These are phyloP conservation scores for Penicillium waksmanii DNA, from an alignment of 495 filamentous ascomycete species.

Conservation along the genomic window DNA sequence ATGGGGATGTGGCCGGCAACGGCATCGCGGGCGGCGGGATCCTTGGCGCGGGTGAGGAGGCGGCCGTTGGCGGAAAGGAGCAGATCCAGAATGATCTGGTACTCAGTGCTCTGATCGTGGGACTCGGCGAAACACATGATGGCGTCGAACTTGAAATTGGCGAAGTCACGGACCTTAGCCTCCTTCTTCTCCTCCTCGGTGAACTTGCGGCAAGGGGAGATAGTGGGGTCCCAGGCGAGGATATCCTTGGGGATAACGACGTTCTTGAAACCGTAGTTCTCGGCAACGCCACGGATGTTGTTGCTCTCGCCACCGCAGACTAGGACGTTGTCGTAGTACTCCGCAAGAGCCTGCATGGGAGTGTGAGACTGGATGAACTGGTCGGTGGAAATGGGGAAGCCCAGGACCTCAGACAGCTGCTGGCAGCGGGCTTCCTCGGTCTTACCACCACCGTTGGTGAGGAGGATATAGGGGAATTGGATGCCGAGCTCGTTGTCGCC, in stretches of 20 bases:
- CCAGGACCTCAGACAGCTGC: conserved; percentile 75
- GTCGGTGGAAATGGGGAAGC: conserved; percentile 72
- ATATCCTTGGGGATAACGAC: conserved; percentile 90
- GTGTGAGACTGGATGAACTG: conserved; percentile 96
- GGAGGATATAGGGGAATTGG: conserved; percentile 87
- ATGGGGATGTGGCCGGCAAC: conserved; percentile 70
- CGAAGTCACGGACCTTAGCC: conserved; percentile 69
- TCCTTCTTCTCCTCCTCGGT: conserved; percentile 66
- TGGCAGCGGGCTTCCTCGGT: conserved; percentile 80
- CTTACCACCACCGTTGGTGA: conserved; percentile 94
- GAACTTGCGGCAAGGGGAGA: conserved; percentile 80
- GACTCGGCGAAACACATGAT: conserved; percentile 84
- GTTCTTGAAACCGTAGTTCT: conserved; percentile 87
- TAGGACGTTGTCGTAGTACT: conserved; percentile 82
- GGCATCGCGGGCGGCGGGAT: conserved; percentile 47
- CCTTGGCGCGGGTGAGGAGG: conserved; percentile 66
- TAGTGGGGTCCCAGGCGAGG: conserved; percentile 79
- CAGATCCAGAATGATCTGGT: conserved; percentile 84
- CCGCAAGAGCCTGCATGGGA: conserved; percentile 86
- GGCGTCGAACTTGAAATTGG: conserved; percentile 75
- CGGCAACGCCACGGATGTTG: conserved; percentile 82
- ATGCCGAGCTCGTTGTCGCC: conserved; percentile 84
- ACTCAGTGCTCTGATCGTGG: conserved; percentile 79
- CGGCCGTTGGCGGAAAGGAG: conserved; percentile 72
- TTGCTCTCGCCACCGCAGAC: conserved; percentile 88